Conservation (phyloP, 257 asterid genomes). For the Solanum pimpinellifolium region DNA sequence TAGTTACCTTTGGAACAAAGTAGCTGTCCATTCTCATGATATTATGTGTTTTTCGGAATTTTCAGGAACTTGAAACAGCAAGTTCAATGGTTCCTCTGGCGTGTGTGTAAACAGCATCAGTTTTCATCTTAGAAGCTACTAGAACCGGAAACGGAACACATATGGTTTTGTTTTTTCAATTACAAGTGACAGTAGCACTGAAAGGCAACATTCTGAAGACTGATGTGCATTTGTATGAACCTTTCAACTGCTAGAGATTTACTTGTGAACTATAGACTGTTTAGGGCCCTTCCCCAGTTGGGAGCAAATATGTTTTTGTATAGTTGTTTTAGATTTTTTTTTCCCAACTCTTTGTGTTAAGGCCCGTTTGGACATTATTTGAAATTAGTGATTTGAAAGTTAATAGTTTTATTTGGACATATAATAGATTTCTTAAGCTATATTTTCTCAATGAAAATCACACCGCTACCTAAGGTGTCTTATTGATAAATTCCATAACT, state of each 20-base stretch:
- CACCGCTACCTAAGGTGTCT: accelerated
- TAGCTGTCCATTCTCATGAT: background rate
- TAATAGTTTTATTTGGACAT: background rate
- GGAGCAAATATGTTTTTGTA: background rate
- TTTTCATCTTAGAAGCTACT: background rate
- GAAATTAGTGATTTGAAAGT: background rate
- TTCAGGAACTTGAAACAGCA: background rate
- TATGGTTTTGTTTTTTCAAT: background rate
- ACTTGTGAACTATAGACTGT: background rate
- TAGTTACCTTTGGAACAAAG: background rate
- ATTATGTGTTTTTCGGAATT: background rate
- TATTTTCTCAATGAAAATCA: background rate
- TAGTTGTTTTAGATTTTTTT: background rate
- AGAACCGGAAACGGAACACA: background rate
- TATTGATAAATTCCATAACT: too few species aligned
- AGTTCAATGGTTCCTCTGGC: background rate
- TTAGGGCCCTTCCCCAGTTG: background rate
- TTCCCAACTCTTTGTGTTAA: background rate
- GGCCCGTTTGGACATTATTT: background rate
- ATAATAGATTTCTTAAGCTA: background rate
- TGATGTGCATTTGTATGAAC: background rate
- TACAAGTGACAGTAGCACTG: background rate
- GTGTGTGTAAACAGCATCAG: background rate
- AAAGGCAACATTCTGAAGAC: background rate
- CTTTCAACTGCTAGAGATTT: background rate